Base-by-base conservation (phyloP, 768 basidiomycete genomes). In the Megacollybia marginata region DNA sequence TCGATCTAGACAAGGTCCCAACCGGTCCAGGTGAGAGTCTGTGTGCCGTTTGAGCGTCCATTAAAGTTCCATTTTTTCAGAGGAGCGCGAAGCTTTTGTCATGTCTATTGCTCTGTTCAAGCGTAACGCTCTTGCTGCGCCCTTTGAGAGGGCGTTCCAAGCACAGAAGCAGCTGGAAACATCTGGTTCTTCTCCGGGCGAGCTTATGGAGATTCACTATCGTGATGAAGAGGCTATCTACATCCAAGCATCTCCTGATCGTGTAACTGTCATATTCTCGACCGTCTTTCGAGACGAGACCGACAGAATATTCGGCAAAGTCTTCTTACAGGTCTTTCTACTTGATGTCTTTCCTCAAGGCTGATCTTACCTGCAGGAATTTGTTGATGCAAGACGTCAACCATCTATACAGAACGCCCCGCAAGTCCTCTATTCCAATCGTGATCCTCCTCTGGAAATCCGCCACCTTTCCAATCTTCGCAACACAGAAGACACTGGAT, bases 151-250 rank as follows among this genome's bases (percentile, higher is more conserved):
- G 36, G 94, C 88, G 1, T 98, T 97, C 69, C 72, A 72, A 38
- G 76, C 83, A 9, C 92, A 95, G 68, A 87, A 88, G 57, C 67
- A 82, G 46, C 73, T 98, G n/a, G 92, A 95, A 57, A 70, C 75
- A n/a, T 73, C 82, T 0, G 82, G 78, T 38, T 67, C 71, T 28
- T 70, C 76, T 11, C 79, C 80, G 46, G 91, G 90, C 20, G 86
- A 95, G 36, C 69, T 98, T 49, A 96, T 97, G 88, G 74, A 83
- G 55, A 78, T 99, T 49, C 88, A 92, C 64, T 98, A 98, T 67
- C 85, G 96, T 44, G 93, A 92, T 57, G 92, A 97, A 59, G 96
- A 99, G 67, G 94, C 91, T 16, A 94, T 99, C 65, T 98, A 92
- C 62, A 79, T 99, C 38, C 90, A 90, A 61, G 92, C 96, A 2